Evolutionary conservation across 768 basidiomycete genomes (phyloP).

Genomic region (Aureoboletus auriporus): DNA sequence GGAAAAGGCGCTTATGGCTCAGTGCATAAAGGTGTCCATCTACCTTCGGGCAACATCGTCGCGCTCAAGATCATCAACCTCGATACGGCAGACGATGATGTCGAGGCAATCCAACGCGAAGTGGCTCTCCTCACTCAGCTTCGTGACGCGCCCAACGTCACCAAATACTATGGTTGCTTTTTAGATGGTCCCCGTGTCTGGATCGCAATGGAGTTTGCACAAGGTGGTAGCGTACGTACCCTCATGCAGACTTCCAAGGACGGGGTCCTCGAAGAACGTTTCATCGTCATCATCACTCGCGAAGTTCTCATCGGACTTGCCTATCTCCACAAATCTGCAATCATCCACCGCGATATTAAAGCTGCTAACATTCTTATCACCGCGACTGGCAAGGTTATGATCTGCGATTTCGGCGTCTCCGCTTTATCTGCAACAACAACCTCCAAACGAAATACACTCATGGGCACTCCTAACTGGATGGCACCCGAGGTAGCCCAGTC

Average conservation of each 20-base stretch:
- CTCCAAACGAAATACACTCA: conserved; percentile 93
- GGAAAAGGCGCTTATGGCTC: conserved; percentile 96
- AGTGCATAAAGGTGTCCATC: conserved; percentile 87
- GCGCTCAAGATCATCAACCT: conserved; percentile 99
- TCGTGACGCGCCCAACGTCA: conserved; percentile 86
- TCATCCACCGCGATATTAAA: conserved; percentile 98
- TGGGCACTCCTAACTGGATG: conserved; percentile 99
- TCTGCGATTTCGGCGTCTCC: conserved; percentile 98
- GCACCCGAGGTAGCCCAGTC: conserved; percentile 94
- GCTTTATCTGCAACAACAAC: conserved; percentile 80
- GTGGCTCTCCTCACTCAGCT: conserved; percentile 89
- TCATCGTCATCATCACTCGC: conserved; percentile 80
- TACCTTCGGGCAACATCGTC: conserved; percentile 81
- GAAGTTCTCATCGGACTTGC: conserved; percentile 84
- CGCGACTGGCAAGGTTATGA: conserved; percentile 83
- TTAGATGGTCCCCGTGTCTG: conserved; percentile 94
- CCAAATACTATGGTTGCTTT: conserved; percentile 94
- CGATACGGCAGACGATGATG: conserved; percentile 95
- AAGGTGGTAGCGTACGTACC: conserved; percentile 90
- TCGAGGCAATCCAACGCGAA: conserved; percentile 93
- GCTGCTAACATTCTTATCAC: conserved; percentile 95
- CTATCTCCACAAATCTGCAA: conserved; percentile 89
- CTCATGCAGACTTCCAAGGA: conserved; percentile 85
- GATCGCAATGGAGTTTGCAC: conserved; percentile 98
- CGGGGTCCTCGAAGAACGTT: conserved; percentile 82